Evolutionary conservation across 192 early-diverging fungal genomes (phyloP).

Genomic region (Obelidium mucronatum): DNA sequence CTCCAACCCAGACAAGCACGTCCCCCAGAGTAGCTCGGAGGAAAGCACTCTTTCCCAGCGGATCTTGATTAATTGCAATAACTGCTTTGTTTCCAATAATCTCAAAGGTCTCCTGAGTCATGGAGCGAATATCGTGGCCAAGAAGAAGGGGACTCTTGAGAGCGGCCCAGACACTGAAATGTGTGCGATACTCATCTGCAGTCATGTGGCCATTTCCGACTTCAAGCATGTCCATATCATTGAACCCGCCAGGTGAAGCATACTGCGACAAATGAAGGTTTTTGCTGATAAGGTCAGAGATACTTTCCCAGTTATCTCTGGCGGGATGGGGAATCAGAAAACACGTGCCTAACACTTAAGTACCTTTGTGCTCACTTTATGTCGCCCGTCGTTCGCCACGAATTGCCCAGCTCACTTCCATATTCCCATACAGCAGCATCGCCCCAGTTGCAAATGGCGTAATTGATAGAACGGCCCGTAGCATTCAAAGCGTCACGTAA

Average conservation of each 20-base stretch:
- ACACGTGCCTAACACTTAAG: neutral
- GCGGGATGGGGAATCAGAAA: neutral
- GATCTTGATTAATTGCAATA: slow-evolving; percentile 68
- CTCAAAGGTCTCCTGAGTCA: slow-evolving; percentile 9
- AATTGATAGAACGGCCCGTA: slow-evolving; percentile 52
- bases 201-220: slow-evolving; percentile 58
- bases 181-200: slow-evolving; percentile 50
- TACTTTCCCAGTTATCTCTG: slow-evolving; percentile 2
- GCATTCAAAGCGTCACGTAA: slow-evolving; percentile 54
- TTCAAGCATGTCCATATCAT: slow-evolving; percentile 64
- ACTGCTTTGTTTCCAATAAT: slow-evolving; percentile 57
- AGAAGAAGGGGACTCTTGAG: slow-evolving; percentile 66
- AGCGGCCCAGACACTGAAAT: slow-evolving; percentile 64
- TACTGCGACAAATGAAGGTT: neutral
- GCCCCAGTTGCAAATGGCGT: slow-evolving; percentile 58
- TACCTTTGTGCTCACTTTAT: neutral
- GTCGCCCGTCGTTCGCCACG: slow-evolving; percentile 42
- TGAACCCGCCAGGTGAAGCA: slow-evolving; percentile 37
- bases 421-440: slow-evolving; percentile 49
- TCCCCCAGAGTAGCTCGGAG: slow-evolving; percentile 18
- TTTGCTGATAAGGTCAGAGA: slow-evolving; percentile 45
- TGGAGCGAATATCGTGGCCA: slow-evolving; percentile 55
- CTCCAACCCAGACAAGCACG: slow-evolving; percentile 41
- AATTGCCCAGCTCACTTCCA: slow-evolving; percentile 44
- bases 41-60: slow-evolving; percentile 47